phyloP scores from a whole-genome alignment of 1,284 basidiomycete species.

The Malassezia japonica region DNA sequence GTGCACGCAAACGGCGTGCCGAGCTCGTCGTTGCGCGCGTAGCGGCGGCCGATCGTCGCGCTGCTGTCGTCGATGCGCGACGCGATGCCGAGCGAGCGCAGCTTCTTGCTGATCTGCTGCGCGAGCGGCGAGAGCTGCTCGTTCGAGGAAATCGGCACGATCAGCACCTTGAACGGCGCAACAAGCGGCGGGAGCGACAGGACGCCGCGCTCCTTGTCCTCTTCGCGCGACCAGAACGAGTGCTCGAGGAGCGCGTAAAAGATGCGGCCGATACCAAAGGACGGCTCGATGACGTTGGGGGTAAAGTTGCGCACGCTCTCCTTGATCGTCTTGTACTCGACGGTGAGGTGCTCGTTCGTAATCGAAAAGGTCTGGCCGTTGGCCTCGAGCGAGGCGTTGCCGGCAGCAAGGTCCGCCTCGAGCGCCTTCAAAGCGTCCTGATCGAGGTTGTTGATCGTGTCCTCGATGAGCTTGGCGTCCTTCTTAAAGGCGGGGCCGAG shows the following conservation, averaged over 20 bases:
- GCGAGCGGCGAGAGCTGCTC: constrained; percentile 76
- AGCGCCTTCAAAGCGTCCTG: constrained; percentile 63
- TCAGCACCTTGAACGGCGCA: constrained; percentile 92
- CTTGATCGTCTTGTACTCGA: constrained; percentile 78
- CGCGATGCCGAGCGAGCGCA: constrained; percentile 78
- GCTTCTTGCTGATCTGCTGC: constrained; percentile 72
- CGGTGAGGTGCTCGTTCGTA: constrained; percentile 65
- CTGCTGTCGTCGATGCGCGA: constrained; percentile 90
- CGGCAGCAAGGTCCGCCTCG: constrained; percentile 61
- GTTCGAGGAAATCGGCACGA: constrained; percentile 85
- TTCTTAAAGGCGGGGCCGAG: constrained; percentile 84
- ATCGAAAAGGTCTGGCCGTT: constrained; percentile 63
- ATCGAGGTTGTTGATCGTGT: constrained; percentile 60
- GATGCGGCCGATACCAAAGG: constrained; percentile 94
- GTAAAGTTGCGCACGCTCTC: constrained; percentile 88
- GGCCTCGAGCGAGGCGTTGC: constrained; percentile 54
- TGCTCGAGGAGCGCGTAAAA: constrained; percentile 90
- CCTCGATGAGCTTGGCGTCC: constrained; percentile 66
- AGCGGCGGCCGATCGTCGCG: constrained; percentile 89
- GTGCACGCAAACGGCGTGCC: constrained; percentile 95
- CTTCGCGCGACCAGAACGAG: constrained; percentile 86
- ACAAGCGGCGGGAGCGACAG: constrained; percentile 79
- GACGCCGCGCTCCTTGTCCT: constrained; percentile 56
- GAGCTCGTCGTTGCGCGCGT: constrained; percentile 94
- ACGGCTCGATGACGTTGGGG: constrained; percentile 97